These are phyloP conservation scores for Leccinum variicolor DNA, from an alignment of 768 basidiomycete genomes.

Conservation along the genomic window DNA sequence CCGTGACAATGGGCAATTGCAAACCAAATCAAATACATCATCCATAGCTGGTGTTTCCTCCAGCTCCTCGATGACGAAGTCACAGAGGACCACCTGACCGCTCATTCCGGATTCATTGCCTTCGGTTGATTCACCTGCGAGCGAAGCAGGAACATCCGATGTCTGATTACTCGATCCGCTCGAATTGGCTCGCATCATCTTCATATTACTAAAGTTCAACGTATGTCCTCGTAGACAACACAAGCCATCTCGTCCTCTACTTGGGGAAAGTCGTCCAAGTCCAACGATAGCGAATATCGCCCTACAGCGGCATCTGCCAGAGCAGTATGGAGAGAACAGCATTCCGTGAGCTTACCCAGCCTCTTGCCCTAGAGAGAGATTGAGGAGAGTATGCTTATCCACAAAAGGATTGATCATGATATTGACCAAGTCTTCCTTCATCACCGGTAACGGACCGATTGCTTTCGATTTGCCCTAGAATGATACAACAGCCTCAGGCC, in stretches of 20 bases:
- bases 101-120: conserved; percentile 7
- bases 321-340: conserved; percentile 40
- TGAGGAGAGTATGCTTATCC: conserved; percentile 49
- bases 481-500: conserved; percentile 23
- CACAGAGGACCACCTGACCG: conserved; percentile 13
- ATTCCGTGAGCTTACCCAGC: conserved; percentile 53
- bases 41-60: conserved; percentile 7
- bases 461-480: conserved; percentile 52
- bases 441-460: conserved; percentile 54
- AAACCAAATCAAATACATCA: conserved; percentile 27
- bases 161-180: conserved; percentile 12
- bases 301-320: conserved; percentile 45
- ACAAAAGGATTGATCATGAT: conserved; percentile 69
- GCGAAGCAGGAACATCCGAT: background rate
- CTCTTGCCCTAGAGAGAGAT: conserved; percentile 55
- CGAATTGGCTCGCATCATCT: conserved; percentile 24
- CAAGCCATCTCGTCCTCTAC: conserved; percentile 48
- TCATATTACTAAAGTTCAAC: conserved; percentile 44
- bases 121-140: conserved; percentile 10
- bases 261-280: conserved; percentile 52
- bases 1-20: background rate
- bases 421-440: conserved; percentile 54
- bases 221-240: conserved; percentile 44
- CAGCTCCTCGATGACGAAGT: conserved; percentile 15
- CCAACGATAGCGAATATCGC: conserved; percentile 43